Percentiles rank a stretch among this genome's conserved stretches.
These are phyloP conservation scores for Phaeodactylum tricornutum DNA, from an alignment of 108 stramenopile genomes.

Conservation along the genomic window DNA sequence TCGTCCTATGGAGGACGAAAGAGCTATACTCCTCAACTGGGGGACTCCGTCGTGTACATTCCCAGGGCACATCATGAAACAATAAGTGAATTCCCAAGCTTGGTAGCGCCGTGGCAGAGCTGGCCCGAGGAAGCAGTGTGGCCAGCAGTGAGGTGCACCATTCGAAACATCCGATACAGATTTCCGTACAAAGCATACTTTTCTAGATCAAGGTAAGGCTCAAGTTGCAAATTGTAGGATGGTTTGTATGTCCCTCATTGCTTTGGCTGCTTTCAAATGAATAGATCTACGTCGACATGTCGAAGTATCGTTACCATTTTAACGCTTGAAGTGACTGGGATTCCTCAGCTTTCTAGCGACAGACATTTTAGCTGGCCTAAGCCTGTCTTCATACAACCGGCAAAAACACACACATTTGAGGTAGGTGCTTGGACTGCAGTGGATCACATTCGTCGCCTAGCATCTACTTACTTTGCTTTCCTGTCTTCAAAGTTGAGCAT, in stretches of 20 bases:
- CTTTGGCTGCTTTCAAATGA: too few species aligned
- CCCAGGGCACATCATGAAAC: constrained; percentile 72
- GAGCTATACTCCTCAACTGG: constrained; percentile 68
- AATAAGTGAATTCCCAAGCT: constrained; percentile 42
- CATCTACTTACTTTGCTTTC: too few species aligned
- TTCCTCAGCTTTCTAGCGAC: constrained; percentile 47
- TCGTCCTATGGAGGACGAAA: constrained; percentile 44
- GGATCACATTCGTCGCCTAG: too few species aligned
- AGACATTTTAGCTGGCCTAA: constrained; percentile 63
- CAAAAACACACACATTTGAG: constrained; percentile 55
- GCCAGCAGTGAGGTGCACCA: constrained; percentile 68
- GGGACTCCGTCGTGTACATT: constrained; percentile 82
- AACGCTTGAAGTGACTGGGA: constrained; percentile 65
- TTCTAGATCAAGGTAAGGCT: too few species aligned
- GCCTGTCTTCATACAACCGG: constrained; percentile 47
- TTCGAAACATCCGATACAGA: constrained; percentile 59
- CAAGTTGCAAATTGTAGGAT: too few species aligned
- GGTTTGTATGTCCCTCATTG: too few species aligned
- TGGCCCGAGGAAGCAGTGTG: constrained; percentile 59
- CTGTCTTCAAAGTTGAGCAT: constrained; percentile 25
- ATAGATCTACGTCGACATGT: too few species aligned
- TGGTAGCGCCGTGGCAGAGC: constrained; percentile 64
- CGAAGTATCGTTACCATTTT: constrained; percentile 67
- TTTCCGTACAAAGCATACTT: constrained; percentile 71
- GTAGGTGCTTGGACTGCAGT: too few species aligned